A percentile compares a stretch with the other conserved stretches of the same genome.
Evolutionary conservation across 768 basidiomycete genomes (phyloP).

Genomic region (Tulasnella sp.): DNA sequence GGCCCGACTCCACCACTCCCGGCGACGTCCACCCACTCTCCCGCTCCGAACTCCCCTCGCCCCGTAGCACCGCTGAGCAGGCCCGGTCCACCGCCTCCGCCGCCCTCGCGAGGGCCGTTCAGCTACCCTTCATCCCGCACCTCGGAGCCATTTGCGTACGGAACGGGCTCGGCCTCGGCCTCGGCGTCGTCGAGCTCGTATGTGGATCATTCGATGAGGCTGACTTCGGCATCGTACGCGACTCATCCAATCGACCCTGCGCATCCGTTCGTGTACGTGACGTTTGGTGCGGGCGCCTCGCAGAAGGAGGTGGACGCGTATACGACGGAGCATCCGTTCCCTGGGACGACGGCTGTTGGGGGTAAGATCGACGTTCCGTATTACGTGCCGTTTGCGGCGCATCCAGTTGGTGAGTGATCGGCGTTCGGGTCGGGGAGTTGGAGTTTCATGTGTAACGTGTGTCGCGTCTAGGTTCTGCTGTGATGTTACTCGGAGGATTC

Average conservation of each 20-base stretch:
- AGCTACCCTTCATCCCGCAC: not conserved
- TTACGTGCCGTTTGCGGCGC: slow-evolving; percentile 68
- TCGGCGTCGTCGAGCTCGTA: slow-evolving; percentile 34
- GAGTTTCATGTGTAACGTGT: not conserved
- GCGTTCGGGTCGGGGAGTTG: slow-evolving; percentile 19
- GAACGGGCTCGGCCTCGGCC: not conserved
- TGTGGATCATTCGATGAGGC: not conserved
- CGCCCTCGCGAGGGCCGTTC: slow-evolving; percentile 1
- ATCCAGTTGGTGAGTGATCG: slow-evolving; percentile 52
- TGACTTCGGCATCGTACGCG: not conserved
- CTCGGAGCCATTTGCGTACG: not conserved
- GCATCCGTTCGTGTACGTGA: slow-evolving; percentile 64
- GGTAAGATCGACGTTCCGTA: slow-evolving; percentile 53
- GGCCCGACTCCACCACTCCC: not conserved
- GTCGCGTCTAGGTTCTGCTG: slow-evolving; percentile 19
- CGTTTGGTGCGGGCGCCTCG: slow-evolving; percentile 74
- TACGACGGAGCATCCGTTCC: slow-evolving; percentile 56
- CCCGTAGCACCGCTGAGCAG: not conserved
- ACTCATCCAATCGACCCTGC: slow-evolving; percentile 38
- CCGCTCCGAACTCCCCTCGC: not conserved
- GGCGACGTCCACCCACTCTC: not conserved
- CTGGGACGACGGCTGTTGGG: slow-evolving; percentile 42
- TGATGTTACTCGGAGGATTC: slow-evolving; percentile 54
- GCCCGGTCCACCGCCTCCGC: not conserved
- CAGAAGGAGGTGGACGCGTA: slow-evolving; percentile 77